Evolutionary conservation across 306 rosid species (phyloP).

Genomic region (Pterocarpus santalinus): DNA sequence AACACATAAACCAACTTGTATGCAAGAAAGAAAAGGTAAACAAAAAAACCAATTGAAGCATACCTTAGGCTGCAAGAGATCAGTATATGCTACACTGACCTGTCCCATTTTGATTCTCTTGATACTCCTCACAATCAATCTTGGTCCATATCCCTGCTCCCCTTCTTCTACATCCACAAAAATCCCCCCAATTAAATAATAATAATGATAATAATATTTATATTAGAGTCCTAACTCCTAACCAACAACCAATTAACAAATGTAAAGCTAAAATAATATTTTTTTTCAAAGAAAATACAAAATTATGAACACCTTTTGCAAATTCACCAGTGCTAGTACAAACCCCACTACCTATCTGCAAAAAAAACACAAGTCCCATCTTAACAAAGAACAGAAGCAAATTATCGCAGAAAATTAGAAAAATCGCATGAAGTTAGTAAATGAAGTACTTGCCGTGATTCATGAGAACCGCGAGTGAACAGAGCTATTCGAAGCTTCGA

Average conservation of each 20-base stretch:
- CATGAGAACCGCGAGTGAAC: constrained; percentile 28
- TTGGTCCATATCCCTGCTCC: constrained; percentile 62
- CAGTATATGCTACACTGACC: constrained; percentile 78
- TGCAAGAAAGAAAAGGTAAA: no score
- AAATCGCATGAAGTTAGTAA: not conserved
- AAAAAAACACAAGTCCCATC: constrained; percentile 30
- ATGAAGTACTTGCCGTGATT: constrained; percentile 38
- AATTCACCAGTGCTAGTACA: constrained; percentile 49
- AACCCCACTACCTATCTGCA: constrained; percentile 62
- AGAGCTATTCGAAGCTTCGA: constrained; percentile 54
- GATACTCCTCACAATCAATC: constrained; percentile 75
- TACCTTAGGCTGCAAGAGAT: constrained; percentile 84
- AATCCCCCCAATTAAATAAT: not conserved
- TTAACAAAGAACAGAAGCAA: constrained; percentile 6
- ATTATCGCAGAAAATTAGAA: no score
- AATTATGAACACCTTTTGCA: constrained; percentile 53
- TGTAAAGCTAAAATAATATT: not conserved
- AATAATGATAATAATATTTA: not conserved
- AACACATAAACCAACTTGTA: not conserved
- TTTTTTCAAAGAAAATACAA: not conserved
- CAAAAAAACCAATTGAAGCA: constrained; percentile 40
- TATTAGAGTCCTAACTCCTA: not conserved
- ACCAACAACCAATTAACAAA: not conserved
- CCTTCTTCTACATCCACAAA: constrained; percentile 36
- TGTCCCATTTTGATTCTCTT: constrained; percentile 74